phyloP scores from a whole-genome alignment of 2,329 filamentous ascomycete genomes.

The Fusarium nodosum region DNA sequence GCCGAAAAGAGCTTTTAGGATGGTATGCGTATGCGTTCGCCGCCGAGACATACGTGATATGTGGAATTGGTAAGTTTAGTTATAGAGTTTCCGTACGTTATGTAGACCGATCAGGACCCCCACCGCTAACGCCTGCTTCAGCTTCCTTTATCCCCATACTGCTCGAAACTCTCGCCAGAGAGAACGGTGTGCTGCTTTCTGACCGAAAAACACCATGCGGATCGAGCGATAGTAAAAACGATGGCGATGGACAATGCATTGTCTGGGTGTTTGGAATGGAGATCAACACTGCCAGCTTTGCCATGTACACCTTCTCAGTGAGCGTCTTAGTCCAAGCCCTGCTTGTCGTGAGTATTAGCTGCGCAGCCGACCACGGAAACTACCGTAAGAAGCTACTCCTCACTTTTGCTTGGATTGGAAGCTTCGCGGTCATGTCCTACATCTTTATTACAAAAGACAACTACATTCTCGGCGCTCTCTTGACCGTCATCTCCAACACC shows the following conservation, averaged over 20 bases:
- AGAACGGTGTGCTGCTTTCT: conserved; percentile 87
- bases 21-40: conserved; percentile 99
- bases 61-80: conserved; percentile 72
- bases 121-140: conserved; percentile 53
- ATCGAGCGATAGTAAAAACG: conserved; percentile 68
- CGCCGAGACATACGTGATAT: conserved; percentile 95
- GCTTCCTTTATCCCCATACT: conserved; percentile 96
- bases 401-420: conserved; percentile 85
- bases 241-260: conserved; percentile 78
- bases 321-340: conserved; percentile 91
- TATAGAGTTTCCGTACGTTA: not conserved
- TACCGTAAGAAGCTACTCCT: conserved; percentile 91
- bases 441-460: conserved; percentile 80
- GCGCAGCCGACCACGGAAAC: conserved; percentile 92
- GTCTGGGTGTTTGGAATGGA: conserved; percentile 85
- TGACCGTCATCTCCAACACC: conserved; percentile 92
- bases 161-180: conserved; percentile 91
- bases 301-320: conserved; percentile 97
- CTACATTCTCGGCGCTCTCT: conserved; percentile 84
- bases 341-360: conserved; percentile 95
- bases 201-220: conserved; percentile 83
- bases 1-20: conserved; percentile 85
- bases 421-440: conserved; percentile 88
- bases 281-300: conserved; percentile 96
- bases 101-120: conserved; percentile 4